Percentiles rank a stretch among this genome's conserved stretches.
Conservation (phyloP, 2,329 filamentous ascomycete species). For the Pseudocercospora cruenta region DNA sequence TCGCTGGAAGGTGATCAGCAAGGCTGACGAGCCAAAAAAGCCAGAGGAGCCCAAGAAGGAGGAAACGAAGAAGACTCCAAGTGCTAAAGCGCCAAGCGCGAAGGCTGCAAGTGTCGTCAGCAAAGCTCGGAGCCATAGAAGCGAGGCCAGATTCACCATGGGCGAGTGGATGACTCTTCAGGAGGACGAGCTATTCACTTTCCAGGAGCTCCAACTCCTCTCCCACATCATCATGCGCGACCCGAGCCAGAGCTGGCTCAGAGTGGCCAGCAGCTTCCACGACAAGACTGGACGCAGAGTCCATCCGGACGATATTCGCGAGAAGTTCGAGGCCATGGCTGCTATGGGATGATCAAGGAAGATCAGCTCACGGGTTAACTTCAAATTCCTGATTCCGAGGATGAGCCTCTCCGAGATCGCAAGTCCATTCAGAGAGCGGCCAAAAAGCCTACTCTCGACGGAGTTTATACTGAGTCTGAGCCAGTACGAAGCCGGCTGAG, state of each 20-base stretch:
- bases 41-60: slow-evolving; percentile 15
- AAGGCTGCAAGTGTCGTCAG: slow-evolving; percentile 21
- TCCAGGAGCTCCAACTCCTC: slow-evolving; percentile 47
- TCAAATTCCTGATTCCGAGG: not conserved
- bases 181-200: slow-evolving; percentile 42
- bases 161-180: slow-evolving; percentile 36
- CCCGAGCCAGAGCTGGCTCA: slow-evolving; percentile 47
- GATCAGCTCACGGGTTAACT: not conserved
- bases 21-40: slow-evolving; percentile 2
- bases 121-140: slow-evolving; percentile 18
- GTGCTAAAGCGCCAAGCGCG: slow-evolving; percentile 1
- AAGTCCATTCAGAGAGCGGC: not conserved
- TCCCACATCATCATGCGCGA: slow-evolving; percentile 47
- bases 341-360: slow-evolving; percentile 8
- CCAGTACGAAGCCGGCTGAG: too few species aligned
- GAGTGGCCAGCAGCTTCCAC: slow-evolving; percentile 52
- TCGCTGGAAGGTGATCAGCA: slow-evolving; percentile 17
- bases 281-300: slow-evolving; percentile 54
- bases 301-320: slow-evolving; percentile 47
- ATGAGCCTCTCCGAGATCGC: not conserved
- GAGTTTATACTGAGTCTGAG: too few species aligned
- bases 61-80: slow-evolving; percentile 15
- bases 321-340: slow-evolving; percentile 44
- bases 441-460: not conserved
- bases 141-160: slow-evolving; percentile 37